Conservation (phyloP, 345 rosid genomes). For the Salix viminalis region DNA sequence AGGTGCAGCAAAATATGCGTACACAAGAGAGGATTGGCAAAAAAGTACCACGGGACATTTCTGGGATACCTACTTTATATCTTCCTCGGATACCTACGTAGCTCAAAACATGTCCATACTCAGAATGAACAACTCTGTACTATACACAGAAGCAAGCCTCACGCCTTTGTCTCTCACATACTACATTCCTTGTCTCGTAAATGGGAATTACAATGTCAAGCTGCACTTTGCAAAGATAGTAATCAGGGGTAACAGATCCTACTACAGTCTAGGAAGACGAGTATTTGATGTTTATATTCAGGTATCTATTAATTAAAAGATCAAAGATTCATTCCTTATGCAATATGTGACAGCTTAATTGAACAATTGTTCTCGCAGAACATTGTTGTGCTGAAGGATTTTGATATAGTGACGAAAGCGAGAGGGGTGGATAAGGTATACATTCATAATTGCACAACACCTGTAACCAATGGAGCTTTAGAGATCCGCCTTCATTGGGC, state of each 20-base stretch:
- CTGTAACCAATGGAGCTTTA: conserved; percentile 10
- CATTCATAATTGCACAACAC: neutral
- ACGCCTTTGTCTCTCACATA: conserved; percentile 13
- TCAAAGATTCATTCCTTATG: neutral
- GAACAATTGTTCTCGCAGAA: conserved; percentile 8
- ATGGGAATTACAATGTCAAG: conserved; percentile 45
- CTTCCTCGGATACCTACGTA: neutral
- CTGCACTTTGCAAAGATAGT: conserved; percentile 58
- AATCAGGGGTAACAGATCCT: conserved; percentile 41
- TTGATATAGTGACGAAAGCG: conserved; percentile 7
- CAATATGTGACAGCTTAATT: too few species aligned
- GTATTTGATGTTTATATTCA: conserved; percentile 55
- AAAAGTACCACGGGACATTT: conserved; percentile 9
- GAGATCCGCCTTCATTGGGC: conserved; percentile 21
- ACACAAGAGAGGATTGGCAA: neutral
- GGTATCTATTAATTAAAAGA: conserved; percentile 23
- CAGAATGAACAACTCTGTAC: neutral
- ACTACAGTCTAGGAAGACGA: conserved; percentile 54
- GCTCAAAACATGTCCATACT: neutral
- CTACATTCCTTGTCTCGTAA: conserved; percentile 8
- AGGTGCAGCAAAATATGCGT: conserved; percentile 6
- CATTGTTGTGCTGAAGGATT: conserved; percentile 14
- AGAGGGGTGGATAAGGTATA: conserved; percentile 3
- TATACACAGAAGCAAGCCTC: conserved; percentile 10
- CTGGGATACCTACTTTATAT: neutral